phyloP scores from a whole-genome alignment of 495 filamentous ascomycete species.

The Sporormia fimetaria region DNA sequence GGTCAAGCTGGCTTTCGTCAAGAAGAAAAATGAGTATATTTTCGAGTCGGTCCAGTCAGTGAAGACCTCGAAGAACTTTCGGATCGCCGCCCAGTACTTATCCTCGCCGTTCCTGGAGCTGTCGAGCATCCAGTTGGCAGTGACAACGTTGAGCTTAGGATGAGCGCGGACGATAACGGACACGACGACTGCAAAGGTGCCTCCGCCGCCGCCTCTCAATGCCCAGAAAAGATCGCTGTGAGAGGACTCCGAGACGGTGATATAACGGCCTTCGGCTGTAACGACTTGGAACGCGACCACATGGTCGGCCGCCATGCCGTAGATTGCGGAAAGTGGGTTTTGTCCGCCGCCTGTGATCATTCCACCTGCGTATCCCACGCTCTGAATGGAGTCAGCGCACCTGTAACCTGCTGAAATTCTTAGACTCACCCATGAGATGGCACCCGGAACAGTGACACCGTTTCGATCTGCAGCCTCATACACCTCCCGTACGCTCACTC shows the following conservation, averaged over 20 bases:
- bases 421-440: slow-evolving; percentile 31
- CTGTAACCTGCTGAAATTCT: too few relatives aligned
- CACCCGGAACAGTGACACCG: slow-evolving; percentile 13
- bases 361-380: slow-evolving; percentile 21
- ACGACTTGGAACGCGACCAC: slow-evolving; percentile 13
- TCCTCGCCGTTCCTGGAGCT: too few relatives aligned
- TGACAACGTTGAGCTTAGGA: slow-evolving; percentile 14
- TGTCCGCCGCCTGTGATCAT: slow-evolving; percentile 15
- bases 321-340: slow-evolving; percentile 10
- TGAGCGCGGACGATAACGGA: slow-evolving; percentile 13
- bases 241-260: slow-evolving; percentile 1
- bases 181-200: slow-evolving; percentile 20
- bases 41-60: too few relatives aligned
- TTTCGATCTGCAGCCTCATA: slow-evolving; percentile 13
- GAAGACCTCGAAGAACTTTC: too few relatives aligned
- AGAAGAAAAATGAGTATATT: too few relatives aligned
- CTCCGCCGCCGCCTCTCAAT: slow-evolving; percentile 21
- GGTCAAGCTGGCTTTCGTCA: too few relatives aligned
- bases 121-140: too few relatives aligned
- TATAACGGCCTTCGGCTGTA: slow-evolving; percentile 11
- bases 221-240: slow-evolving; percentile 25
- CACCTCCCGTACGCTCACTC: slow-evolving; percentile 13
- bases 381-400: slow-evolving; percentile 7
- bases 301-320: slow-evolving; percentile 16
- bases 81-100: too few relatives aligned